Evolutionary conservation across 345 rosid species (phyloP).

Genomic region (Geranium brycei): DNA sequence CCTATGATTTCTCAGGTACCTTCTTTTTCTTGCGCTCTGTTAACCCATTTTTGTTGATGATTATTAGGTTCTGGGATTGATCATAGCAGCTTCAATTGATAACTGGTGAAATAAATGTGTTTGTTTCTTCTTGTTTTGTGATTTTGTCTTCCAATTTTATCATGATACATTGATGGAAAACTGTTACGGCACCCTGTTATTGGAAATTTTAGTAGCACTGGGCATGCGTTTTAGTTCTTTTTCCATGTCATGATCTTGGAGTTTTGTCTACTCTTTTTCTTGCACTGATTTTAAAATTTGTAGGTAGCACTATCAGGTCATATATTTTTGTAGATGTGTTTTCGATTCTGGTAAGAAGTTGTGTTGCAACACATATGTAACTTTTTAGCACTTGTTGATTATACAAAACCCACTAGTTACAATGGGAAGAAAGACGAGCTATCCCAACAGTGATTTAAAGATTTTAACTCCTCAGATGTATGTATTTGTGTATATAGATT

Average conservation of each 20-base stretch:
- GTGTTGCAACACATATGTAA: background rate
- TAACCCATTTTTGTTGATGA: background rate
- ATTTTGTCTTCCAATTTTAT: background rate
- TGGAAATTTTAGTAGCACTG: background rate
- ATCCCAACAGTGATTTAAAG: background rate
- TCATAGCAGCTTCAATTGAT: too few relatives aligned
- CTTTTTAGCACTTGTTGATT: background rate
- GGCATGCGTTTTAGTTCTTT: too few relatives aligned
- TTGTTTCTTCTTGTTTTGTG: too few relatives aligned
- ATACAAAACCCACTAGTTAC: background rate
- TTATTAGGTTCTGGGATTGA: too few relatives aligned
- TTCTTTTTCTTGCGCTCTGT: background rate
- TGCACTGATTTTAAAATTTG: background rate
- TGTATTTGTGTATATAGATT: too few relatives aligned
- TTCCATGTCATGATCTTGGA: background rate
- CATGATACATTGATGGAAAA: background rate
- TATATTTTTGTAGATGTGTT: background rate
- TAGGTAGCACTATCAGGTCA: too few relatives aligned
- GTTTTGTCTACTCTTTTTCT: background rate
- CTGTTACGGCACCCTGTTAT: background rate
- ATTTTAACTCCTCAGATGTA: background rate
- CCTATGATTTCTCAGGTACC: constrained; percentile 76
- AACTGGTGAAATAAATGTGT: background rate
- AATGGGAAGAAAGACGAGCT: background rate
- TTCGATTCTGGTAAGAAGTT: background rate